Base-by-base conservation (phyloP, 2,329 filamentous ascomycete genomes). In the Phialophora macrospora region DNA sequence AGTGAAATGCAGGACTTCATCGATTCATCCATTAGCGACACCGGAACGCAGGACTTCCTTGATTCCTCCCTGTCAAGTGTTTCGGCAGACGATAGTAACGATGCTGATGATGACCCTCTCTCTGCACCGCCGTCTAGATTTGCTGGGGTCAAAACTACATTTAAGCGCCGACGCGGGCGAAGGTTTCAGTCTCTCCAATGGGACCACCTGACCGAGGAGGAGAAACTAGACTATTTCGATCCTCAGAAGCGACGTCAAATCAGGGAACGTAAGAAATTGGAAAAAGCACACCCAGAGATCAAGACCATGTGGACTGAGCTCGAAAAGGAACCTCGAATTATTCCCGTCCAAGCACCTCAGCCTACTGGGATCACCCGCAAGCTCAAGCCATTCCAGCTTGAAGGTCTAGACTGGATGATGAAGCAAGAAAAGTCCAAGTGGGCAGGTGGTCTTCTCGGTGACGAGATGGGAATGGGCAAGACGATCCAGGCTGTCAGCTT, bases 401-500 rank as follows among this genome's bases (percentile, higher is more conserved):
- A 97, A 78, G 95, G 95, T 4, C 82, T 99, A 46, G 89, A 92
- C 58, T 99, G 95, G 95, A 96, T 99, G 92, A 87, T 85, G 67
- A 88, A 85, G 62, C 96, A 98, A 84, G 95, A 99, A 76, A 82
- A 91, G 78, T 90, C 87, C 0, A 80, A 90, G 46, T 98, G 93
- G 85, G 91, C 88, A 74, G 95, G 95, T 20, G 95, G 95, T 14
- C 83, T 99, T 2, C 85, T 99, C 1, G 95, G 95, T 65, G 95
- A 99, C 72, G 95, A 99, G 79, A 99, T 99, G 95, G 95, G 95
- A 6, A 91, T 99, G 80, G 95, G 95, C 57, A 99, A 99, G 81
- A 99, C 95, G 0, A 98, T 99, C 58, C 95, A 99, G 78, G 94
- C 95, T 2, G 95, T 99, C 20, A 97, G 94, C 2, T 85, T 99